phyloP scores from a whole-genome alignment of 257 asterid genomes.

The Solanum chmielewskii region DNA sequence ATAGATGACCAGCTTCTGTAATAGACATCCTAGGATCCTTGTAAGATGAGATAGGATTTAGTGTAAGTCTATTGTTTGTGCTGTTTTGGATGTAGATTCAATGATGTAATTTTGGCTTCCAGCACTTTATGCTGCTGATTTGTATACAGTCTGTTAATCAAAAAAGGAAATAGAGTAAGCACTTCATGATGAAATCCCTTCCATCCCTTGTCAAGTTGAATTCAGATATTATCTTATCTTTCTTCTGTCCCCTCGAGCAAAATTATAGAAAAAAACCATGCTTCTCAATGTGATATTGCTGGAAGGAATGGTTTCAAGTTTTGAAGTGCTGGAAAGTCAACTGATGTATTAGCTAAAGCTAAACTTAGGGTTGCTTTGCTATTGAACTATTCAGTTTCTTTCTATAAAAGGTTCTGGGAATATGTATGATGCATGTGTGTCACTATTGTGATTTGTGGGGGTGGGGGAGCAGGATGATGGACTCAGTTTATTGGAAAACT shows the following conservation, averaged over 20 bases:
- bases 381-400: neutral
- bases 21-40: neutral
- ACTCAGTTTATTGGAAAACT: neutral
- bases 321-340: neutral
- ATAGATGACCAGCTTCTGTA: neutral
- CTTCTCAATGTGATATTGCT: neutral
- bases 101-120: neutral
- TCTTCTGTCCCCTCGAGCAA: neutral
- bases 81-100: neutral
- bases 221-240: neutral
- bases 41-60: neutral
- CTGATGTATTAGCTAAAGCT: neutral
- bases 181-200: neutral
- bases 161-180: constrained; percentile 57
- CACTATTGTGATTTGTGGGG: neutral
- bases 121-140: neutral
- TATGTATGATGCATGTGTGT: neutral
- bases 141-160: neutral
- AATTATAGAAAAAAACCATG: neutral
- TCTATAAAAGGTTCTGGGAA: neutral
- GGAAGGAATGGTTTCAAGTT: neutral
- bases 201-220: neutral
- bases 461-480: neutral
- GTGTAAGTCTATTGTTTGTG: neutral
- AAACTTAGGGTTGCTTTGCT: neutral